A percentile compares a stretch with the other conserved stretches of the same genome.
These are phyloP conservation scores for Phalaenopsis hybrid DNA, from an alignment of 116 monocot species.

Conservation along the genomic window DNA sequence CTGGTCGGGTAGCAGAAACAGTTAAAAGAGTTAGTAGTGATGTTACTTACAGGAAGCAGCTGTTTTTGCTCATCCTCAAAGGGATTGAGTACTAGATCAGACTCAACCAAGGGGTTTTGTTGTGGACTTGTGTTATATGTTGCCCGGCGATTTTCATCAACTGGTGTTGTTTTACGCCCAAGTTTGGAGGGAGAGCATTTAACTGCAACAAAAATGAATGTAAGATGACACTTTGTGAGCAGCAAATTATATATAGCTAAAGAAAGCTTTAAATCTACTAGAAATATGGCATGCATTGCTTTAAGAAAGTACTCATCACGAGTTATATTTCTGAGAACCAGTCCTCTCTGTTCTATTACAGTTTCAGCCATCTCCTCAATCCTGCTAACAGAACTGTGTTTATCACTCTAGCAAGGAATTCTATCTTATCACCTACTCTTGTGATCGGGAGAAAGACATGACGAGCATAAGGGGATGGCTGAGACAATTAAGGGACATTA, in stretches of 20 bases:
- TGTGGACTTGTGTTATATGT: constrained; percentile 36
- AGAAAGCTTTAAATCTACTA: not conserved
- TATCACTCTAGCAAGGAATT: no score
- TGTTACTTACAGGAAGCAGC: constrained; percentile 44
- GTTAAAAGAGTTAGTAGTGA: not conserved
- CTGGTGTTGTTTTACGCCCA: constrained; percentile 21
- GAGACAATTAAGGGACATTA: no score
- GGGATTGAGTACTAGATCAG: constrained; percentile 19
- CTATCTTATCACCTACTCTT: no score
- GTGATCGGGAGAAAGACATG: no score
- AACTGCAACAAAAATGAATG: constrained; percentile 16
- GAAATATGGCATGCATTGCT: not conserved
- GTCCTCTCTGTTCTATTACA: no score
- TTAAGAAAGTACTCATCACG: not conserved
- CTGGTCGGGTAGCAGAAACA: not conserved
- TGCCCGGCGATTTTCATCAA: constrained; percentile 60
- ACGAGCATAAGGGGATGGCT: no score
- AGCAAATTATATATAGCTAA: not conserved
- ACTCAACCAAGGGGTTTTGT: constrained; percentile 11
- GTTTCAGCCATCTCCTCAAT: no score
- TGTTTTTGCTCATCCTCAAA: constrained; percentile 33
- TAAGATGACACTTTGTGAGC: not conserved
- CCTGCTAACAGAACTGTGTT: no score
- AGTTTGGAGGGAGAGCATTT: constrained; percentile 27
- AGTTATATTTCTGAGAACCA: not conserved